phyloP scores from a whole-genome alignment of 1,139 yeast species.

The Sugiyamaella neomexicana region DNA sequence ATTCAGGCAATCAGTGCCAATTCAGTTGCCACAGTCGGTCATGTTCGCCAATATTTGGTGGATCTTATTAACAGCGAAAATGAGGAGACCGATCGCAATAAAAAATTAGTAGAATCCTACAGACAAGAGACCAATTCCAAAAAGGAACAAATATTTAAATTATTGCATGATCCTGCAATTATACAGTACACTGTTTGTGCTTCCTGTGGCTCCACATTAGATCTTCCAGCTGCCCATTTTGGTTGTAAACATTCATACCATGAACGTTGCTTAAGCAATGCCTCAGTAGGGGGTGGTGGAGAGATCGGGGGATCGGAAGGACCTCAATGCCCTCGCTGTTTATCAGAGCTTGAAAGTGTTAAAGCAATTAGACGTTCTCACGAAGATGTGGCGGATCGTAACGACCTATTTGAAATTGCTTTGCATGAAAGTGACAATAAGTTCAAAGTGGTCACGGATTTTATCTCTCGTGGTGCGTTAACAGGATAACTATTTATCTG shows the following conservation, averaged over 20 bases:
- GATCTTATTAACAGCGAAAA: conserved; percentile 61
- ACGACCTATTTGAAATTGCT: conserved; percentile 61
- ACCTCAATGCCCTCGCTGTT: conserved; percentile 69
- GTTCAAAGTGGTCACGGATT: conserved; percentile 74
- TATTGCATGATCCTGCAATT: conserved; percentile 56
- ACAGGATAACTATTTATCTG: conserved; percentile 20
- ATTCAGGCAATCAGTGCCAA: conserved; percentile 65
- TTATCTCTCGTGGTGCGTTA: conserved; percentile 83
- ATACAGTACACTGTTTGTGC: conserved; percentile 72
- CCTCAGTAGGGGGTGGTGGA: conserved; percentile 20
- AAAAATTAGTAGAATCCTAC: conserved; percentile 66
- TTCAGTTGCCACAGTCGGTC: conserved; percentile 69
- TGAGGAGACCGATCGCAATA: conserved; percentile 67
- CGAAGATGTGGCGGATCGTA: conserved; percentile 58
- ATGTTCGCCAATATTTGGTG: conserved; percentile 67
- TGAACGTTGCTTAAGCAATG: conserved; percentile 63
- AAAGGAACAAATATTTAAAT: conserved; percentile 52
- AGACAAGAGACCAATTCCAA: conserved; percentile 63
- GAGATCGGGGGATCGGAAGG: conserved; percentile 30
- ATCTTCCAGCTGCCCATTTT: conserved; percentile 81
- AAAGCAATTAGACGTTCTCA: conserved; percentile 61
- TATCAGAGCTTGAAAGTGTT: conserved; percentile 65
- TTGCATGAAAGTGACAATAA: conserved; percentile 62
- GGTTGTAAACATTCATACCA: conserved; percentile 87
- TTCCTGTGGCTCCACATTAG: conserved; percentile 67